phyloP scores from a whole-genome alignment of 805 yeast species.

The Saturnispora hagleri region DNA sequence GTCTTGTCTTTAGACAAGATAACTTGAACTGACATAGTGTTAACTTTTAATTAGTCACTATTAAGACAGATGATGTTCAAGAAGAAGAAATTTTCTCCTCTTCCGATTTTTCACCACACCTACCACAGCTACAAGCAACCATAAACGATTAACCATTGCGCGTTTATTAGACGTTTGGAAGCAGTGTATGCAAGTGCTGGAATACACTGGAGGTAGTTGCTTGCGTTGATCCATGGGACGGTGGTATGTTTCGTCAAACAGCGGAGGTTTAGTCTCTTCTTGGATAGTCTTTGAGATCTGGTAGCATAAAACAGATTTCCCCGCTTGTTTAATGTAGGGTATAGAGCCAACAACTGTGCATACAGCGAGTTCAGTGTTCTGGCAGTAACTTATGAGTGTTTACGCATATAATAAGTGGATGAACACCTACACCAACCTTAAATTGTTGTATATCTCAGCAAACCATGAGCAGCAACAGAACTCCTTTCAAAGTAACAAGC shows the following conservation, averaged over 20 bases:
- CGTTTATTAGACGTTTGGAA: neutral
- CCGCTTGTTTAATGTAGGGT: neutral
- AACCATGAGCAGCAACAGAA: neutral
- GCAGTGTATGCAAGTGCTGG: neutral
- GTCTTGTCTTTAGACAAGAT: conserved; percentile 7
- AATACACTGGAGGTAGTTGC: too few species aligned
- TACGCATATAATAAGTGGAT: neutral
- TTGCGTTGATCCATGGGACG: too few species aligned
- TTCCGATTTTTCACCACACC: neutral
- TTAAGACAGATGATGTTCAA: neutral
- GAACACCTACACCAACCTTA: neutral
- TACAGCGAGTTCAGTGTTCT: neutral
- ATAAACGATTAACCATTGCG: neutral
- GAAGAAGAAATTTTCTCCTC: neutral
- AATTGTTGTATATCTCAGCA: neutral
- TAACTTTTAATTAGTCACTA: neutral
- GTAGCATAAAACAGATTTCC: neutral
- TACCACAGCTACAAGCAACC: neutral
- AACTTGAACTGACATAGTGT: conserved; percentile 20
- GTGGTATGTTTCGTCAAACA: neutral
- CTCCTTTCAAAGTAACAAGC: neutral
- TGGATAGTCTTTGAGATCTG: neutral
- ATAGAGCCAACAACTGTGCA: neutral
- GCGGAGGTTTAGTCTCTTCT: neutral
- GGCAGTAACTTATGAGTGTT: neutral